phyloP scores from a whole-genome alignment of 1,284 basidiomycete species.

The Exobasidium rhododendri region DNA sequence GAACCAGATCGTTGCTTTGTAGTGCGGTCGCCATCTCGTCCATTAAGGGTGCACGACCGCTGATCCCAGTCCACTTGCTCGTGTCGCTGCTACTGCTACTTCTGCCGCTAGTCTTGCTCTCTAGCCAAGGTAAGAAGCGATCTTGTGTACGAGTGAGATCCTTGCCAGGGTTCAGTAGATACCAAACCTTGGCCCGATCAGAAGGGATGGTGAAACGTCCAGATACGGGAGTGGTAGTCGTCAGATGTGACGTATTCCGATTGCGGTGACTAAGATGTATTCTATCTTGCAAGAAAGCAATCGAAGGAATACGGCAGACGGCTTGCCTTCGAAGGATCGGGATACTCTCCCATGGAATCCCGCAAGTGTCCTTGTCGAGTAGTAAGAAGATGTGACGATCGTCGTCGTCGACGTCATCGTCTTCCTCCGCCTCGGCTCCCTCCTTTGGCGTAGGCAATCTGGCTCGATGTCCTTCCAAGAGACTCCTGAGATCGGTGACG shows the following conservation, averaged over 20 bases:
- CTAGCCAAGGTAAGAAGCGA: conserved; percentile 74
- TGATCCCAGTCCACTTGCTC: conserved; percentile 77
- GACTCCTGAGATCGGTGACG: conserved; percentile 43
- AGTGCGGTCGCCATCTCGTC: conserved; percentile 43
- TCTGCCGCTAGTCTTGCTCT: background rate
- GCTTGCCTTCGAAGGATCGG: conserved; percentile 78
- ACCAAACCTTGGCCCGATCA: conserved; percentile 65
- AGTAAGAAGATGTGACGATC: conserved; percentile 75
- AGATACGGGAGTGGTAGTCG: too few species aligned
- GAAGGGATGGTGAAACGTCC: background rate
- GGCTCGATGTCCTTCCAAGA: conserved; percentile 39
- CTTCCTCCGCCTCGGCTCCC: conserved; percentile 61
- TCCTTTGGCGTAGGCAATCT: too few species aligned
- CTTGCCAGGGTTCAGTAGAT: conserved; percentile 85
- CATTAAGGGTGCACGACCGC: conserved; percentile 63
- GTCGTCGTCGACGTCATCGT: conserved; percentile 53
- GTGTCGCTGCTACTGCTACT: conserved; percentile 12
- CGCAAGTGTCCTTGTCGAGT: conserved; percentile 83
- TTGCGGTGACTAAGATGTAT: conserved; percentile 22
- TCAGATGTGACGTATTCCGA: background rate
- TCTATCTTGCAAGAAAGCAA: conserved; percentile 82
- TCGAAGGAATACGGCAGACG: conserved; percentile 82
- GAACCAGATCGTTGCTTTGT: conserved; percentile 35
- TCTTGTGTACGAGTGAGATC: conserved; percentile 81
- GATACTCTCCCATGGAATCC: conserved; percentile 93